Evolutionary conservation across 768 basidiomycete species (phyloP).

Genomic region (Amanita thiersii): DNA sequence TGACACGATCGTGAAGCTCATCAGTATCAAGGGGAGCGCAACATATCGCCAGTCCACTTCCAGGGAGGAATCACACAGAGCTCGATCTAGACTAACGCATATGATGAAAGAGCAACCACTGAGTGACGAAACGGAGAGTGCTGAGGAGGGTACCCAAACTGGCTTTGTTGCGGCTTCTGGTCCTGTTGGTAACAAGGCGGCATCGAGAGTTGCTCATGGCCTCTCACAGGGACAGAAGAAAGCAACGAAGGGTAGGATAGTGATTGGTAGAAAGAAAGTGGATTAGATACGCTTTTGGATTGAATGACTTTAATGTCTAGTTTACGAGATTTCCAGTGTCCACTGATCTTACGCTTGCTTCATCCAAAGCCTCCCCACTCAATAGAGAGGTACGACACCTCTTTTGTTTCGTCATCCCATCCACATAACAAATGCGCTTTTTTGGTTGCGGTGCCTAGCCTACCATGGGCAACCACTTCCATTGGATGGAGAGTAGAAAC

Average conservation of each 20-base stretch:
- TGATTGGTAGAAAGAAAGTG: constrained; percentile 1
- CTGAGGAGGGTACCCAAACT: constrained; percentile 46
- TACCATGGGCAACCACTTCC: constrained; percentile 93
- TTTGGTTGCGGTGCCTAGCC: constrained; percentile 94
- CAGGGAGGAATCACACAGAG: constrained; percentile 9
- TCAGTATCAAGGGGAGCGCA: constrained; percentile 45
- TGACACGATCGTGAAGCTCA: constrained; percentile 53
- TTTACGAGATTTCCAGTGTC: too few species aligned
- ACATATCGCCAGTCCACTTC: constrained; percentile 12
- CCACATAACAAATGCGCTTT: constrained; percentile 90
- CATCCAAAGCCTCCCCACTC: constrained; percentile 91
- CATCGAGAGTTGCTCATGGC: too few species aligned
- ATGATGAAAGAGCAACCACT: constrained; percentile 20
- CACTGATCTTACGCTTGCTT: too few species aligned
- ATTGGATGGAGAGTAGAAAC: constrained; percentile 62
- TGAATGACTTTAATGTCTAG: too few species aligned
- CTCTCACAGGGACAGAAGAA: too few species aligned
- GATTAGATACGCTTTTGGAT: too few species aligned
- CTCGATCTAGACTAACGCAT: constrained; percentile 9
- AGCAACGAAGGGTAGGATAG: neutral
- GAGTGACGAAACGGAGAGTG: constrained; percentile 47
- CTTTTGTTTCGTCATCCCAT: constrained; percentile 67
- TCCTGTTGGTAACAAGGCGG: too few species aligned
- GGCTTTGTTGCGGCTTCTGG: neutral
- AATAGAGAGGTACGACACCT: constrained; percentile 69